A percentile compares a stretch with the other conserved stretches of the same genome.
These are phyloP conservation scores for Salvia sclarea DNA, from an alignment of 305 asterid species.

Conservation along the genomic window DNA sequence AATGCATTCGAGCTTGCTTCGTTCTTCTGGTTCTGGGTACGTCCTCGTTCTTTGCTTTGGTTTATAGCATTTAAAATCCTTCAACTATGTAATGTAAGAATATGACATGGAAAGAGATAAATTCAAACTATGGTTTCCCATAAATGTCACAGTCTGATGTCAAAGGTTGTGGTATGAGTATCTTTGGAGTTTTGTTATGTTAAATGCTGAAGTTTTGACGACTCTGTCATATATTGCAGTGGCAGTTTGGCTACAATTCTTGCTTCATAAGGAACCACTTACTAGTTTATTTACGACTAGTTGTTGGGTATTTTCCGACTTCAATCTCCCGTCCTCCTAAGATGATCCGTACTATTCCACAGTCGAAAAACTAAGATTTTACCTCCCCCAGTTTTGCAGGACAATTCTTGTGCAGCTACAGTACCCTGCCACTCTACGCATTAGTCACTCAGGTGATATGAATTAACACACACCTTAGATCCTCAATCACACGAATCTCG, in stretches of 20 bases:
- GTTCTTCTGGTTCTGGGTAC: slow-evolving; percentile 99
- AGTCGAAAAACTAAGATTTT: slow-evolving; percentile 28
- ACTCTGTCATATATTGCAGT: slow-evolving; percentile 51
- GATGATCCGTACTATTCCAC: background rate
- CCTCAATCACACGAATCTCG: background rate
- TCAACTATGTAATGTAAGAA: background rate
- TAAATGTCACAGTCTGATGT: too few relatives aligned
- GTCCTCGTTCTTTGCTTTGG: slow-evolving; percentile 25
- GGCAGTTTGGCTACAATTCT: slow-evolving; percentile 96
- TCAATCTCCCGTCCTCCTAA: background rate
- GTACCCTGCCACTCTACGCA: slow-evolving; percentile 98
- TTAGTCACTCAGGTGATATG: slow-evolving; percentile 87
- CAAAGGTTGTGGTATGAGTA: background rate
- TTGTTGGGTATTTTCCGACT: slow-evolving; percentile 60
- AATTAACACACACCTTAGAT: background rate
- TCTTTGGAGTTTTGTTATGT: background rate
- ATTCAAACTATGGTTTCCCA: too few relatives aligned
- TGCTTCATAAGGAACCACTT: slow-evolving; percentile 83
- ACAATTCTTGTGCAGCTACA: slow-evolving; percentile 97
- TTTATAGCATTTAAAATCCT: background rate
- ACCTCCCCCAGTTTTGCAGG: slow-evolving; percentile 66
- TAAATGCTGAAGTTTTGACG: slow-evolving; percentile 18
- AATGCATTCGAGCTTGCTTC: slow-evolving; percentile 99
- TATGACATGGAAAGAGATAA: background rate
- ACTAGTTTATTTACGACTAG: slow-evolving; percentile 77